A percentile compares a stretch with the other conserved stretches of the same genome.
These are phyloP conservation scores for Cornus kousa DNA, from an alignment of 148 eudicot species.

Conservation along the genomic window DNA sequence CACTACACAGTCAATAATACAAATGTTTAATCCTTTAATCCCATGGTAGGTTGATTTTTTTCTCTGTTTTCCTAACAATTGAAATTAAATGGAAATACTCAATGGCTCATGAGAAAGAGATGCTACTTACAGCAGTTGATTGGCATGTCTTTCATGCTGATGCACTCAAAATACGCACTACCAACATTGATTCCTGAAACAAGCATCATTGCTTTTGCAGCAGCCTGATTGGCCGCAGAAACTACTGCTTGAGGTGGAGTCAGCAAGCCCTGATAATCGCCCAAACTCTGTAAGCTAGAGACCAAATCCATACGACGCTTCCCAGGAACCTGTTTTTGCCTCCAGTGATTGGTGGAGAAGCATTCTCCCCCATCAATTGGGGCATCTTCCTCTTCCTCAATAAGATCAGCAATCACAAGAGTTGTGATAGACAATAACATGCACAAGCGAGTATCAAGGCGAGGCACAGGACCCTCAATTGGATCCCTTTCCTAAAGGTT, in stretches of 20 bases:
- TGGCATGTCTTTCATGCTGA: conserved; percentile 44
- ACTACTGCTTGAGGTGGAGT: conserved; percentile 51
- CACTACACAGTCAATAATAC: too few species aligned
- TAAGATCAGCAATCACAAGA: conserved; percentile 49
- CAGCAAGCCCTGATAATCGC: conserved; percentile 44
- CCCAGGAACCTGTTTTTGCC: conserved; percentile 22
- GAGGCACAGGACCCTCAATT: conserved; percentile 66
- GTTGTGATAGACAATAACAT: conserved; percentile 46
- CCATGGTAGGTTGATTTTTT: not conserved
- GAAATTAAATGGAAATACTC: not conserved
- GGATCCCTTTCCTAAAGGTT: conserved; percentile 54
- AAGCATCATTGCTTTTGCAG: conserved; percentile 58
- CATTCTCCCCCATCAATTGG: conserved; percentile 26
- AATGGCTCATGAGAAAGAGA: not conserved
- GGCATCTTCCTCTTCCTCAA: conserved; percentile 53
- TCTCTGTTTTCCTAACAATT: not conserved
- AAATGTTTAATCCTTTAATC: not conserved
- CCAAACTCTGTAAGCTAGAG: conserved; percentile 48
- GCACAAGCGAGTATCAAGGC: conserved; percentile 56
- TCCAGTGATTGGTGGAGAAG: conserved; percentile 25
- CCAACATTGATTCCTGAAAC: conserved; percentile 39
- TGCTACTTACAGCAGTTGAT: conserved; percentile 44
- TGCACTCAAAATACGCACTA: conserved; percentile 40
- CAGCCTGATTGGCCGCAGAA: conserved; percentile 54
- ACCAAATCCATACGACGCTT: conserved; percentile 42